A percentile compares a stretch with the other conserved stretches of the same genome.
These are phyloP conservation scores for Cladosporium velox DNA, from an alignment of 2,329 filamentous ascomycete species.

Conservation along the genomic window DNA sequence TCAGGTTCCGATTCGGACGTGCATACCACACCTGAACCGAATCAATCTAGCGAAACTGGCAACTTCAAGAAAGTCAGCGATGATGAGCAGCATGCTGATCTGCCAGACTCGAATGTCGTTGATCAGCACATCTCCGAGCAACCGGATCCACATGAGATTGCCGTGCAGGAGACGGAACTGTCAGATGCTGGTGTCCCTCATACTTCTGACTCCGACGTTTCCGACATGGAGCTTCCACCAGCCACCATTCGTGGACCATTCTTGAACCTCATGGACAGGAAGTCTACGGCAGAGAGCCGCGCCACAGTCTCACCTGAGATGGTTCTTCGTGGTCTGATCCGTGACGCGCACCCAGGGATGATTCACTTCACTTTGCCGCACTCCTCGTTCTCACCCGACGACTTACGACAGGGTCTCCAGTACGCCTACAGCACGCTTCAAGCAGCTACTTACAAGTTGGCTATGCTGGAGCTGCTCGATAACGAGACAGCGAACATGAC, in stretches of 20 bases:
- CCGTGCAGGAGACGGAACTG: neutral
- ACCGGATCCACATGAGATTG: neutral
- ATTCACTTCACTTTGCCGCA: slow-evolving; percentile 15
- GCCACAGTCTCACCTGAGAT: neutral
- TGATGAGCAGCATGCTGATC: neutral
- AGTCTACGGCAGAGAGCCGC: neutral
- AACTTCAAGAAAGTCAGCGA: neutral
- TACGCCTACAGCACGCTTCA: slow-evolving; percentile 9
- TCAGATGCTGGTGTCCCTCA: neutral
- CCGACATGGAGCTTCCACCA: neutral
- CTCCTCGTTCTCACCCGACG: neutral
- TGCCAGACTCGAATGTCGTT: neutral
- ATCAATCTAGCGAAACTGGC: neutral
- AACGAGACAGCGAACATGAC: neutral
- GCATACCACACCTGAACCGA: neutral
- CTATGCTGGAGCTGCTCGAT: neutral
- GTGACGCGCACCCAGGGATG: slow-evolving; percentile 4
- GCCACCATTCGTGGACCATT: neutral
- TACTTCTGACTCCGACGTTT: neutral
- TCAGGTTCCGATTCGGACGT: neutral
- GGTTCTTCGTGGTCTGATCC: slow-evolving; percentile 7
- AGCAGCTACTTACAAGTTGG: neutral
- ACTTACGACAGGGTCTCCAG: neutral
- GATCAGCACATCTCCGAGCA: neutral
- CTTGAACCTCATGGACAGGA: neutral